Evolutionary conservation across 441 rosid species (phyloP), one percentile per base, ranked within the genome.

Genomic region (Populus hybrid): DNA sequence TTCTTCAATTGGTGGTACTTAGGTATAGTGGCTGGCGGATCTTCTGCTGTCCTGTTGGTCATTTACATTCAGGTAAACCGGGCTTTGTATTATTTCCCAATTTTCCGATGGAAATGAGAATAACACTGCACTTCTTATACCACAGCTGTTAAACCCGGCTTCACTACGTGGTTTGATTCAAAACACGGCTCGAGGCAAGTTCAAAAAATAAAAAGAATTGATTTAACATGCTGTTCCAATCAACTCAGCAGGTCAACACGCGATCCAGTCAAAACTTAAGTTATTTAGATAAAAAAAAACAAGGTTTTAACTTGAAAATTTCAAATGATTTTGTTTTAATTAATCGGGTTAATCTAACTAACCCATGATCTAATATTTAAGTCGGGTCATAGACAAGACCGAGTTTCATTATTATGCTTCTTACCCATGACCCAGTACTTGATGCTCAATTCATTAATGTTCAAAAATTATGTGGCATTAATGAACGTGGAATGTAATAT

Each of bases 1-100:
- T 95, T n/a, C n/a, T n/a, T n/a, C n/a, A n/a, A n/a, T n/a, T n/a
- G n/a, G 95, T 92, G 97, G 95, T 95, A 89, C 75, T 50, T 92
- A 11, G 89, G 89, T 36, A 87, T 87, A 12, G 94, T 90, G 2
- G 23, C 81, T 5, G 91, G 87, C 1, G 92, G 94, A 12, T 86
- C 97, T 10, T 18, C 82, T 0, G 91, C 93, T 24, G 79, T 88
- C 3, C 78, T 93, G 69, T 83, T 84, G 5, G 90, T 88, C 18
- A 76, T 90, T 65, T 93, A 88, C 85, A 34, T 93, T 38, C 94
- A 95, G 94, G 99, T 95, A 69, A 30, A 4, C 61, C 66, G 34
- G 1, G 57, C 20, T 46, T 14, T 46, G 20, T 46, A 46, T 46
- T 46, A 46, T 46, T 10, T 35, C 20, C 28, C 10, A 3, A 3